phyloP scores from a whole-genome alignment of 495 filamentous ascomycete genomes.

The Zalerion maritima region DNA sequence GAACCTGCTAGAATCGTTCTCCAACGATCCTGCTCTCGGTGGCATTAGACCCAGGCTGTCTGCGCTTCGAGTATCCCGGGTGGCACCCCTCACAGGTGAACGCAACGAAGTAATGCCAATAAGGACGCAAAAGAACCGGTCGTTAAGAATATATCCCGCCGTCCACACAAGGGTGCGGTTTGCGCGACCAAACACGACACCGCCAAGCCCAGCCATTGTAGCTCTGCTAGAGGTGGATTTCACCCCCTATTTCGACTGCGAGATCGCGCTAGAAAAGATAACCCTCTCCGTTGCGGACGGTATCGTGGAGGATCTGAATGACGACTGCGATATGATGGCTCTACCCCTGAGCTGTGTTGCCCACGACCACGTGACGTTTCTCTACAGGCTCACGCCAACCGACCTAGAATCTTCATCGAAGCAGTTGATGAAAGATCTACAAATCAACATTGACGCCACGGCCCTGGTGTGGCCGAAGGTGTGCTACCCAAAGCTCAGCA shows the following conservation, averaged over 20 bases:
- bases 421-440: conserved; percentile 31
- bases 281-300: conserved; percentile 52
- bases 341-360: conserved; percentile 59
- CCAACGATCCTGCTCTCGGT: conserved; percentile 48
- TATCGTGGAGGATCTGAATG: conserved; percentile 49
- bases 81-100: conserved; percentile 45
- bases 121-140: conserved; percentile 48
- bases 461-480: conserved; percentile 43
- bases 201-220: conserved; percentile 51
- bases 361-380: conserved; percentile 69
- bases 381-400: conserved; percentile 62
- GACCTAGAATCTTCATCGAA: conserved; percentile 42
- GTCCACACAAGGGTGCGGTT: conserved; percentile 78
- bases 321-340: conserved; percentile 34
- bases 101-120: conserved; percentile 42
- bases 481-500: conserved; percentile 58
- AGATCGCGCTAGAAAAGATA: conserved; percentile 53
- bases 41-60: conserved; percentile 63
- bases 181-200: conserved; percentile 50
- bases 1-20: conserved; percentile 70
- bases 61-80: conserved; percentile 61
- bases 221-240: conserved; percentile 82
- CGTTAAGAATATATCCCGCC: conserved; percentile 60
- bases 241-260: conserved; percentile 63
- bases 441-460: conserved; percentile 50